Conservation (phyloP, 805 yeast genomes). For the Candida silvicultrix region DNA sequence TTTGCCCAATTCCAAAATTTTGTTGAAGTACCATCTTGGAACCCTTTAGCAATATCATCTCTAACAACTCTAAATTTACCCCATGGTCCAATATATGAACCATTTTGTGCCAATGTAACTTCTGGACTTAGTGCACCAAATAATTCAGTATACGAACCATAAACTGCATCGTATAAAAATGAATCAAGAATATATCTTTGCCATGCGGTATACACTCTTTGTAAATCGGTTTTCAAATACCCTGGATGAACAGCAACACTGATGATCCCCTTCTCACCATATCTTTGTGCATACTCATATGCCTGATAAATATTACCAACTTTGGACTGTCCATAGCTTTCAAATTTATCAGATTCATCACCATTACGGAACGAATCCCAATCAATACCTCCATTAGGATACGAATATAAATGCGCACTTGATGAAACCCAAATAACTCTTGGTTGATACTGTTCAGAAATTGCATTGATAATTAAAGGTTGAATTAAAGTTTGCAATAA, state of each 20-base stretch:
- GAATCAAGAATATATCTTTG: background rate
- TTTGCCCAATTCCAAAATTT: slow-evolving; percentile 31
- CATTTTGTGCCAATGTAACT: slow-evolving; percentile 25
- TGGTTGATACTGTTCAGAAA: slow-evolving; percentile 15
- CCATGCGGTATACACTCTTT: slow-evolving; percentile 14
- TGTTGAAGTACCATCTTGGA: slow-evolving; percentile 26
- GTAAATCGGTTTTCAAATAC: slow-evolving; percentile 27
- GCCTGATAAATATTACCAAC: slow-evolving; percentile 33
- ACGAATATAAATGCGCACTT: slow-evolving; percentile 27
- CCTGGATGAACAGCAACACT: slow-evolving; percentile 38
- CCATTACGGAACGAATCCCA: slow-evolving; percentile 22
- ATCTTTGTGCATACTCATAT: slow-evolving; percentile 26
- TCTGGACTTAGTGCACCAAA: slow-evolving; percentile 36
- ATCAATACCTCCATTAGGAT: slow-evolving; percentile 24
- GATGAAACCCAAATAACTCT: slow-evolving; percentile 43
- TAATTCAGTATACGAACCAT: slow-evolving; percentile 40
- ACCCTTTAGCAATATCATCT: slow-evolving; percentile 28
- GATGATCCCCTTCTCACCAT: slow-evolving; percentile 22
- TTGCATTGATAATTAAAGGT: slow-evolving; percentile 29
- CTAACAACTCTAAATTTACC: slow-evolving; percentile 33
- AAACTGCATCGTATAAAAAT: slow-evolving; percentile 7
- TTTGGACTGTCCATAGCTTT: slow-evolving; percentile 35
- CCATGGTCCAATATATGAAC: slow-evolving; percentile 35
- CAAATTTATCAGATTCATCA: slow-evolving; percentile 1
- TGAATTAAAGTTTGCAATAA: slow-evolving; percentile 33